Base-by-base conservation (phyloP, 176 grass and related monocot species). In the Calamus simplicifolius region DNA sequence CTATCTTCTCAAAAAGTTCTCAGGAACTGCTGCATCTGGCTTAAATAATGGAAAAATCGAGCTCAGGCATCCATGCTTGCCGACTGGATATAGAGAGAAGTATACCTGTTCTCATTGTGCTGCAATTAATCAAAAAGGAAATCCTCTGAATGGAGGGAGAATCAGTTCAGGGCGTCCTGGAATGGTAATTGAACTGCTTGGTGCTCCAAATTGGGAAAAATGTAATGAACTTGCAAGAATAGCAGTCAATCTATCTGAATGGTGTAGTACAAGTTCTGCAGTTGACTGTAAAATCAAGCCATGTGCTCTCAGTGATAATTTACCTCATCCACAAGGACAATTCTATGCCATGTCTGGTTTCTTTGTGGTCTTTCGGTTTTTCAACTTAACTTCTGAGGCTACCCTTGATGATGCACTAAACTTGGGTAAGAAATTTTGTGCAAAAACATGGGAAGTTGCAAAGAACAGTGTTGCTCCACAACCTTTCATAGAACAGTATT, bases 341-440 rank as follows among this genome's bases (percentile, higher is more conserved):
- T 91, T 97, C 75, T 90, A 85, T 59, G 92, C 87, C 52, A 90
- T 91, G 68, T 89, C 91, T 69, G 91, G 91, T 51, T 95, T 95
- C 73, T 95, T 81, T 66, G 91, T 95, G 67, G 91, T 95, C 27
- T 95, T 95, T 35, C 81, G 77, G 43, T 90, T 95, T 90, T 95
- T 95, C 30, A 95, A 95, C 83, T 82, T 95, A 77, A 84, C 86
- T 52, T 69, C 77, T 43, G 80, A 87, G 16, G 76, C 86, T 26
- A 84, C 86, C 60, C 73, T 95, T 3, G 16, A 75, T 29, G 91
- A 95, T 72, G 86, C 90, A 68, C 73, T 87, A 52, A 78, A 77
- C 59, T 81, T 77, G 69, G 91, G 91, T 23, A 75, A 78, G 72
- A 66, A 90, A 19, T 95, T 87, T 75, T 95, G 91, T 81, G 77